Base-by-base conservation (phyloP, 129 eudicot species). In the Artemisia annua region DNA sequence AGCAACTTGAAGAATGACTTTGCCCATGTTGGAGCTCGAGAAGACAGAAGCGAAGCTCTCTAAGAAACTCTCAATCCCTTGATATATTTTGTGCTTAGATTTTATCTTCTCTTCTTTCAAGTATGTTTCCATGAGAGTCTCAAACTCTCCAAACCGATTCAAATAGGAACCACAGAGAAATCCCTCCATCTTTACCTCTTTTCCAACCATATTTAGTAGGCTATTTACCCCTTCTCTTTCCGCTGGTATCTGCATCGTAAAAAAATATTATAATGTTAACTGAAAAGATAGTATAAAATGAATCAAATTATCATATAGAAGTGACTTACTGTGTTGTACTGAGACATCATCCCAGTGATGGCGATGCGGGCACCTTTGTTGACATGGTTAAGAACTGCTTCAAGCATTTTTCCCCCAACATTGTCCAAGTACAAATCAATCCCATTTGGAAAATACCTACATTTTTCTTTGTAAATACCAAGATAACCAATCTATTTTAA, bases 401-500 rank as follows among this genome's bases (percentile, higher is more conserved):
- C 87, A 0, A 83, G 79, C 78, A 77, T 76, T 11, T 67, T 67
- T 5, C 87, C 87, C 0, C 87, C 84, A 26, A 83, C 87, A 32
- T 83, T 83, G 28, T 83, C 87, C 67, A 80, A 62, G 80, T 83
- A 83, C n/a, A 79, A 54, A 63, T 83, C 84, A 2, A 83, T 83
- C 8, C 87, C 87, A 55, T 80, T 61, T 4, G 87, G 87, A 35
- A 79, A 83, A 59, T 75, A 83, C 82, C 84, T 83, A 69, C 68
- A 72, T 35, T 66, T 55, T 54, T 57, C 43, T 81, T 39, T 17
- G 59, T 54, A 56, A 64, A 48, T 56, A 13, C 20, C 9, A 11
- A 48, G 18, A 73, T 30, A 3, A 12, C 22, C 18, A 26, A 30
- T 52, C 63, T 35, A 54, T 3, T 16, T 10, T 70, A 5, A 24